phyloP scores from a whole-genome alignment of 768 basidiomycete species.

The Pilatotrama ljubarskyi region DNA sequence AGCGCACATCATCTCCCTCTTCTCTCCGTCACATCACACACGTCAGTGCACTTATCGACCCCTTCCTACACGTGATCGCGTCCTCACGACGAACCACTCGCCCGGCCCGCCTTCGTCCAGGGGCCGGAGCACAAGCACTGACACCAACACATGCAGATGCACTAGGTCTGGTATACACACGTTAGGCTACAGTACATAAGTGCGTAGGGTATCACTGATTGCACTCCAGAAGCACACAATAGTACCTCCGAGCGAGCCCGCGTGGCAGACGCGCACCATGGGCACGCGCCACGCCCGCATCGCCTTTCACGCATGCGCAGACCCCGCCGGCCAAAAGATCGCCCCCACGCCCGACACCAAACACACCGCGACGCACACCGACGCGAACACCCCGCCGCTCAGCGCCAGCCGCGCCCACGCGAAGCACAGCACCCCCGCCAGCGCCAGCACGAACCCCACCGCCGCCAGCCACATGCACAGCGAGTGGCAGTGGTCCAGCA shows the following conservation, averaged over 20 bases:
- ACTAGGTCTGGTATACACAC: neutral
- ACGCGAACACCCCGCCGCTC: slow-evolving; percentile 47
- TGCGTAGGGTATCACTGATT: neutral
- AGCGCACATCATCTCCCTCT: no score
- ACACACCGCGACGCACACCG: slow-evolving; percentile 39
- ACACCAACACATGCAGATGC: no score
- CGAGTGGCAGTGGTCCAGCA: slow-evolving; percentile 50
- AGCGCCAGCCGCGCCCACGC: slow-evolving; percentile 50
- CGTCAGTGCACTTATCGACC: slow-evolving; percentile 2
- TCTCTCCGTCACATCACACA: slow-evolving; percentile 1
- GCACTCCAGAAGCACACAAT: neutral
- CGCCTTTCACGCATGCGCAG: neutral
- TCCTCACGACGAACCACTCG: neutral
- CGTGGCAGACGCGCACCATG: neutral
- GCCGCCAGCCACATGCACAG: slow-evolving; percentile 49
- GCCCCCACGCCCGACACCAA: slow-evolving; percentile 25
- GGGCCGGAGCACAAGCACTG: no score
- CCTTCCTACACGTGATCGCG: slow-evolving; percentile 10
- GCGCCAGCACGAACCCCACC: slow-evolving; percentile 50
- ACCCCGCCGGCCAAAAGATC: slow-evolving; percentile 18
- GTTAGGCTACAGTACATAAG: neutral
- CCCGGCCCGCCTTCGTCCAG: neutral
- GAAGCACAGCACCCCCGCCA: slow-evolving; percentile 51
- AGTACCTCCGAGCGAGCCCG: no score
- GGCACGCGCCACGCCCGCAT: no score